Conservation (phyloP, 2,329 filamentous ascomycete species). For the Uncinocarpus reesii region DNA sequence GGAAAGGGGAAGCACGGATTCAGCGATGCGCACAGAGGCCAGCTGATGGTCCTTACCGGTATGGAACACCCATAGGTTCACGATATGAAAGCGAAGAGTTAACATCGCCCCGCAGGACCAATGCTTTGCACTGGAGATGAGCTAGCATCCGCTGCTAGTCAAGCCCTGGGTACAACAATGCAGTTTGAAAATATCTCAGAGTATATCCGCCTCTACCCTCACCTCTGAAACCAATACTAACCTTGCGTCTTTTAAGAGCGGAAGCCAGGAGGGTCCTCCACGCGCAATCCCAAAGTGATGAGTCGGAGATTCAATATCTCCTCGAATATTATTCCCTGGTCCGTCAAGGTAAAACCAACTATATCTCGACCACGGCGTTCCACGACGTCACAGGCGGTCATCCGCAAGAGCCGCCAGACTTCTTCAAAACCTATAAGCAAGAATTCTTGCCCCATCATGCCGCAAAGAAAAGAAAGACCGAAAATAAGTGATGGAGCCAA, state of each 20-base stretch:
- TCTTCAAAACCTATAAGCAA: constrained; percentile 40
- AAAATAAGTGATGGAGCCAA: background rate
- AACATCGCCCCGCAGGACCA: constrained; percentile 29
- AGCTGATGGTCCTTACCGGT: constrained; percentile 45
- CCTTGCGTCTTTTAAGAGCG: constrained; percentile 13
- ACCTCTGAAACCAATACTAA: background rate
- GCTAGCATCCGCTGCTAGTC: constrained; percentile 38
- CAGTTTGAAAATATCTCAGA: constrained; percentile 40
- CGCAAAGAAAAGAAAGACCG: constrained; percentile 26
- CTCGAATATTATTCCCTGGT: constrained; percentile 46
- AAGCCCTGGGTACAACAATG: constrained; percentile 36
- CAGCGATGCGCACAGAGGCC: constrained; percentile 42
- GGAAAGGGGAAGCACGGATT: constrained; percentile 43
- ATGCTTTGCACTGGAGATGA: constrained; percentile 40
- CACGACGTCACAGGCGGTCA: constrained; percentile 40
- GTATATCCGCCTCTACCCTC: constrained; percentile 22
- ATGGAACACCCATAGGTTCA: constrained; percentile 4
- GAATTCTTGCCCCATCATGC: constrained; percentile 29
- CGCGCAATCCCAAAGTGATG: constrained; percentile 29
- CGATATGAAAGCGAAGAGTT: background rate
- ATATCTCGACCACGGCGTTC: constrained; percentile 44
- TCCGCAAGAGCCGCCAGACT: constrained; percentile 40
- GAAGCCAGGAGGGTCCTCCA: constrained; percentile 32
- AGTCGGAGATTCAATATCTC: constrained; percentile 40
- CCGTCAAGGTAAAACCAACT: constrained; percentile 46